A percentile compares a stretch with the other conserved stretches of the same genome.
These are phyloP conservation scores for Cladobotryum mycophilum DNA, from an alignment of 2,329 filamentous ascomycete species.

Conservation along the genomic window DNA sequence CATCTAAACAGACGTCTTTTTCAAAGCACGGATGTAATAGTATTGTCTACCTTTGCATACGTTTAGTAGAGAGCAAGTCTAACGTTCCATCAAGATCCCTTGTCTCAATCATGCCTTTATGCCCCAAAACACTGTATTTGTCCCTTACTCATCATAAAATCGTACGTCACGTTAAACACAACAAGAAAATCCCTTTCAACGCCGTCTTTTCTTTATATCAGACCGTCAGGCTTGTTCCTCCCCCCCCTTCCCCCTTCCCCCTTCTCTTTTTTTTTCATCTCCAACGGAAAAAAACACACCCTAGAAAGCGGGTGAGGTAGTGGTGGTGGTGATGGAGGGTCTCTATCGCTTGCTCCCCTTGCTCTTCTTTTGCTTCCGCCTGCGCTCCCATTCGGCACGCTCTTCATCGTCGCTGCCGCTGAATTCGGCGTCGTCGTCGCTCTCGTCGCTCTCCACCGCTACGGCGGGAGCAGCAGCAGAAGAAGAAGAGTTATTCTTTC, in stretches of 20 bases:
- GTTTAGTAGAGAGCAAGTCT: too few species aligned
- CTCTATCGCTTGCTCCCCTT: slow-evolving; percentile 3
- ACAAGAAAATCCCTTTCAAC: too few species aligned
- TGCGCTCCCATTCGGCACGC: slow-evolving; percentile 54
- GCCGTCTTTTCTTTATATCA: background rate
- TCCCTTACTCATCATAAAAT: too few species aligned
- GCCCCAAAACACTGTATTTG: too few species aligned
- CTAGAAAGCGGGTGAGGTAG: background rate
- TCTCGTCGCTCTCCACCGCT: slow-evolving; percentile 23
- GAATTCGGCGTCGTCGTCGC: slow-evolving; percentile 54
- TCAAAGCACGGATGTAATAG: background rate
- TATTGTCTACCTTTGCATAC: too few species aligned
- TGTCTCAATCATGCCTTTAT: too few species aligned
- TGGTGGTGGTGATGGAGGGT: background rate
- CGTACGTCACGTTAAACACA: too few species aligned
- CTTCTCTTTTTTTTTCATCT: background rate
- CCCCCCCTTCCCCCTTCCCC: background rate
- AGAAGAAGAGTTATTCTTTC: too few species aligned
- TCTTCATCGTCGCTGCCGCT: slow-evolving; percentile 61
- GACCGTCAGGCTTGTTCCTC: background rate
- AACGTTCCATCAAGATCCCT: too few species aligned
- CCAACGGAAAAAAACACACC: background rate
- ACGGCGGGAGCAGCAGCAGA: background rate
- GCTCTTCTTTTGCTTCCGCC: slow-evolving; percentile 34
- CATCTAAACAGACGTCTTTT: too few species aligned